phyloP scores from a whole-genome alignment of 2,329 filamentous ascomycete genomes.

The Ophiocordyceps sinensis region DNA sequence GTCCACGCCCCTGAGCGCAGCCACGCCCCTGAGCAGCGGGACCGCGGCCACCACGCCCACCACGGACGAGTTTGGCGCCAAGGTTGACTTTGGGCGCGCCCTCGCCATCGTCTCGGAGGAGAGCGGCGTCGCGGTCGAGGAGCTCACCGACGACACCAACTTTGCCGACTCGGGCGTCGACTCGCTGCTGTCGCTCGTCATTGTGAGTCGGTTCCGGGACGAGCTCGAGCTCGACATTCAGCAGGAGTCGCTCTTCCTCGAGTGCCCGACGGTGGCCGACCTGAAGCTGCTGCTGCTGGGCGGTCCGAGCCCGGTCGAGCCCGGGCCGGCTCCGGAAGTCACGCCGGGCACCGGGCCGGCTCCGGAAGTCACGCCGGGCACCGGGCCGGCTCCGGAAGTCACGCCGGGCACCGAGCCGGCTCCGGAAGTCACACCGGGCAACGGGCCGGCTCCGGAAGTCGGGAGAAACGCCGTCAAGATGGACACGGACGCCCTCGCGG shows the following conservation, averaged over 20 bases:
- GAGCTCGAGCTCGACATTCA: slow-evolving; percentile 40
- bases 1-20: not conserved
- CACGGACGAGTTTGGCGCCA: not conserved
- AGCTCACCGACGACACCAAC: slow-evolving; percentile 24
- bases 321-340: not conserved
- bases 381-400: not conserved
- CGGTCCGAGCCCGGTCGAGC: not conserved
- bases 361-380: not conserved
- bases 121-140: slow-evolving; percentile 3
- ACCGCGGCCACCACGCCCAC: not conserved
- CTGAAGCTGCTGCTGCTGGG: slow-evolving; percentile 24
- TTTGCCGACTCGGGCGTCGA: slow-evolving; percentile 45
- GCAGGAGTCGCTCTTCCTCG: slow-evolving; percentile 34
- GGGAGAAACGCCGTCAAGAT: not conserved
- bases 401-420: not conserved
- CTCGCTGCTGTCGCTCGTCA: slow-evolving; percentile 43
- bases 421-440: not conserved
- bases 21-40: not conserved
- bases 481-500: not conserved
- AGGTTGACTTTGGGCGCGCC: slow-evolving; percentile 1
- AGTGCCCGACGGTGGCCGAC: slow-evolving; percentile 35
- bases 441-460: too few species aligned
- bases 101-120: slow-evolving; percentile 3
- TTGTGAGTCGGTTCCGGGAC: slow-evolving; percentile 39
- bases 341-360: not conserved